phyloP scores from a whole-genome alignment of 495 filamentous ascomycete genomes.

The Hypoxylon cercidicola region DNA sequence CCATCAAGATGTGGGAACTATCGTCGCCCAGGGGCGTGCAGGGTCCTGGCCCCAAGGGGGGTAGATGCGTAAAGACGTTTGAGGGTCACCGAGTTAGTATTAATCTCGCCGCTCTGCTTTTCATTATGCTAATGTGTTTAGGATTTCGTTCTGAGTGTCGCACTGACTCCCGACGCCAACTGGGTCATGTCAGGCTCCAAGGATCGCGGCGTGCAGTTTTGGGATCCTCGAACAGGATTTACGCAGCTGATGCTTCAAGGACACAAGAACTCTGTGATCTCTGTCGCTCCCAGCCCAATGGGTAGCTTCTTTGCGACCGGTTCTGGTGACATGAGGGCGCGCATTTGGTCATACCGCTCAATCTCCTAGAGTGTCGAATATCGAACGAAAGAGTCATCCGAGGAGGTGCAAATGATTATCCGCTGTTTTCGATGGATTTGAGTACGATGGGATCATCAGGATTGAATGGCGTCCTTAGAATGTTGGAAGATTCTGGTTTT shows the following conservation, averaged over 20 bases:
- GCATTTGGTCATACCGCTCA: conserved; percentile 82
- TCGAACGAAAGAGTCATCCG: too few species aligned
- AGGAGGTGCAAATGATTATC: too few species aligned
- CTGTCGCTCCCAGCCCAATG: conserved; percentile 84
- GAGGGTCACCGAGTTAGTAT: conserved; percentile 85
- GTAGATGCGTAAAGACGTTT: conserved; percentile 87
- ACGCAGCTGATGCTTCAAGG: conserved; percentile 94
- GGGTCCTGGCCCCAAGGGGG: conserved; percentile 73
- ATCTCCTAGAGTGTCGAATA: conserved; percentile 21
- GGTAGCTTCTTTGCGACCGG: conserved; percentile 86
- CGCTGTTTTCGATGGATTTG: too few species aligned
- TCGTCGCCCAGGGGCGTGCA: conserved; percentile 72
- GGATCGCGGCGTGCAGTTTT: conserved; percentile 91
- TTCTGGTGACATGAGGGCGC: conserved; percentile 88
- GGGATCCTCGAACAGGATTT: conserved; percentile 86
- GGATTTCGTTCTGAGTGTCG: conserved; percentile 93
- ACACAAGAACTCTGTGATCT: conserved; percentile 93
- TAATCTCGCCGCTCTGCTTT: conserved; percentile 9
- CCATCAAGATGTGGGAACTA: conserved; percentile 96
- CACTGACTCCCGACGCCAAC: conserved; percentile 83
- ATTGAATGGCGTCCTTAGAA: too few species aligned
- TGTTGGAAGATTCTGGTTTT: too few species aligned
- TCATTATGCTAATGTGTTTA: conserved; percentile 51
- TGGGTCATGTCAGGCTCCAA: conserved; percentile 95
- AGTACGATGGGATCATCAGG: too few species aligned